These are phyloP conservation scores for Colletotrichum sp. DNA, from an alignment of 2,329 filamentous ascomycete genomes.

Conservation along the genomic window DNA sequence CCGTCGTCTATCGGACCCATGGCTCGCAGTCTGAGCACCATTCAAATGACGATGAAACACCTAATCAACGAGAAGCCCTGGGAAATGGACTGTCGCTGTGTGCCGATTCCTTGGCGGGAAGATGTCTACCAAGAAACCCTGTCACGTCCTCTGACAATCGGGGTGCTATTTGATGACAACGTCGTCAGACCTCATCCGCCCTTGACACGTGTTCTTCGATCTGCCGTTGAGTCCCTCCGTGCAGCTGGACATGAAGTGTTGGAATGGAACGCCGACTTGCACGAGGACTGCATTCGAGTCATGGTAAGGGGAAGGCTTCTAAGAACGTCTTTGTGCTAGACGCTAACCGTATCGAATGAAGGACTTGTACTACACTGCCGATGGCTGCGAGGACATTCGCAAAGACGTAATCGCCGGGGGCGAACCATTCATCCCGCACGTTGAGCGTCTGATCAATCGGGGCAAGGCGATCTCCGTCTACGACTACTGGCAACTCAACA, in stretches of 20 bases:
- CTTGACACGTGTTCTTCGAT: conserved; percentile 47
- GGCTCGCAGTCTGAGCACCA: conserved; percentile 45
- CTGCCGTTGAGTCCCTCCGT: conserved; percentile 40
- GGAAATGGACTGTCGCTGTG: conserved; percentile 57
- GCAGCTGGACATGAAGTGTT: conserved; percentile 59
- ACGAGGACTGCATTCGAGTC: conserved; percentile 59
- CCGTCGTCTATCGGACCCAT: conserved; percentile 68
- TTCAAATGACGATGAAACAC: conserved; percentile 52
- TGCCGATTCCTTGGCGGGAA: conserved; percentile 59
- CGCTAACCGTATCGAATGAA: background rate
- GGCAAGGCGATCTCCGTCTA: conserved; percentile 63
- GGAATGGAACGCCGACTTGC: conserved; percentile 54
- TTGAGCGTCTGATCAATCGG: conserved; percentile 59
- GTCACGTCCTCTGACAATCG: conserved; percentile 51
- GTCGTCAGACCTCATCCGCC: conserved; percentile 61
- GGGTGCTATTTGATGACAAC: conserved; percentile 54
- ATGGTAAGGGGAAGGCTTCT: conserved; percentile 42
- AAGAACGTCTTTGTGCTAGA: background rate
- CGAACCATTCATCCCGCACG: conserved; percentile 64
- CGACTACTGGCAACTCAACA: conserved; percentile 72
- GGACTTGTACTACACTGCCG: conserved; percentile 66
- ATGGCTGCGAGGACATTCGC: conserved; percentile 68
- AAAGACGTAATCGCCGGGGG: conserved; percentile 57
- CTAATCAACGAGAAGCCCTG: conserved; percentile 55
- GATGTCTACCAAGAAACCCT: conserved; percentile 43